A percentile compares a stretch with the other conserved stretches of the same genome.
Evolutionary conservation across 805 yeast genomes (phyloP).

Genomic region (Metschnikowia bowlesiae): DNA sequence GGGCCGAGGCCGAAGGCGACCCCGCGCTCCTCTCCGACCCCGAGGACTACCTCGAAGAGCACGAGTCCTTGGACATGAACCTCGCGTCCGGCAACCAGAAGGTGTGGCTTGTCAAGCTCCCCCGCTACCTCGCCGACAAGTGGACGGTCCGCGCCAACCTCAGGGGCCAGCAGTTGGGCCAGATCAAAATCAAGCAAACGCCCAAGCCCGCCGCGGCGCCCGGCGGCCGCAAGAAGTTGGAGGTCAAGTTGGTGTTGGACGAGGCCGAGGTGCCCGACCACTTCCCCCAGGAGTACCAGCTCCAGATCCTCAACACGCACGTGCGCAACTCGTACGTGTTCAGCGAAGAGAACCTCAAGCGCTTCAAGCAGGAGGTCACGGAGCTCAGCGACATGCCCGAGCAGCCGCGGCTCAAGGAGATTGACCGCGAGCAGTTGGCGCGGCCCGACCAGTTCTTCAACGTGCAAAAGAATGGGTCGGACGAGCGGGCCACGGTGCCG

Average conservation of each 20-base stretch:
- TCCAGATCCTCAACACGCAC: conserved; percentile 69
- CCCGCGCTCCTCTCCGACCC: conserved; percentile 40
- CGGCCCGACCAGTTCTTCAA: conserved; percentile 20
- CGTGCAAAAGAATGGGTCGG: conserved; percentile 29
- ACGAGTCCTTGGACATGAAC: conserved; percentile 78
- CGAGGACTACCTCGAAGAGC: conserved; percentile 43
- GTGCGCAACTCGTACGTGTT: conserved; percentile 86
- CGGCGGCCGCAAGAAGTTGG: conserved; percentile 24
- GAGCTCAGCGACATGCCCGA: conserved; percentile 51
- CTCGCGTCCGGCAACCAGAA: conserved; percentile 58
- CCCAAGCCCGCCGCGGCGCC: background rate
- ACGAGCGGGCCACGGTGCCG: conserved; percentile 52
- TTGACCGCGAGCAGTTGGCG: conserved; percentile 18
- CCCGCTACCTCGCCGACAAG: conserved; percentile 75
- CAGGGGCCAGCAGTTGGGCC: conserved; percentile 75
- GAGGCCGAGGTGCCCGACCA: conserved; percentile 25
- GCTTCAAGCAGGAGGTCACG: conserved; percentile 39
- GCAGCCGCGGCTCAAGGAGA: conserved; percentile 43
- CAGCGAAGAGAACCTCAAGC: conserved; percentile 63
- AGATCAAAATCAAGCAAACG: conserved; percentile 65
- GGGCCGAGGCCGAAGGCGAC: conserved; percentile 15
- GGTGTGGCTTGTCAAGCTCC: conserved; percentile 89
- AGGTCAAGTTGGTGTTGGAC: conserved; percentile 55
- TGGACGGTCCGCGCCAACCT: conserved; percentile 64
- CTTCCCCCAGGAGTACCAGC: conserved; percentile 81